These are phyloP conservation scores for Heterobasidion parviporum DNA, from an alignment of 1,284 basidiomycete species.

Conservation along the genomic window DNA sequence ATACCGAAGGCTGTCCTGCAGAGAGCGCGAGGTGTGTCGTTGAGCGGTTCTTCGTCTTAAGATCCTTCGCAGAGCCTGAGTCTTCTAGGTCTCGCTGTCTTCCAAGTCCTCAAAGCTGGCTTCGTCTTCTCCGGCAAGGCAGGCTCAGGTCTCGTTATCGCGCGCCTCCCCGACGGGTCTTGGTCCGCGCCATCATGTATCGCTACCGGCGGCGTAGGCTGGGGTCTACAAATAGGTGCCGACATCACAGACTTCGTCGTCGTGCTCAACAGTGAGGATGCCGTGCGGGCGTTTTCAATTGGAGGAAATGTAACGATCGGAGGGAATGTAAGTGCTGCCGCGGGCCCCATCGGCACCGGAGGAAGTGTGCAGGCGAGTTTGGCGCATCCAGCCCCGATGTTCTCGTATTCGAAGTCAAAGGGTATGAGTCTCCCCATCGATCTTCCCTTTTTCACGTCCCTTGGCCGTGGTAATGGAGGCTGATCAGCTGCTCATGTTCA, in stretches of 20 bases:
- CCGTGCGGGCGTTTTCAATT: slow-evolving; percentile 89
- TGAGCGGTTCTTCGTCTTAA: background rate
- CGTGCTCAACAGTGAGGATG: slow-evolving; percentile 95
- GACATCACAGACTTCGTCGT: slow-evolving; percentile 84
- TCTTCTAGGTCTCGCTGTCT: slow-evolving; percentile 78
- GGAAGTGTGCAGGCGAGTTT: slow-evolving; percentile 84
- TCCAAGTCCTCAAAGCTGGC: slow-evolving; percentile 91
- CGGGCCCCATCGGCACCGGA: slow-evolving; percentile 93
- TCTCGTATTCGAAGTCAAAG: slow-evolving; percentile 93
- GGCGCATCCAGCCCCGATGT: slow-evolving; percentile 93
- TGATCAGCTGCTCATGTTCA: background rate
- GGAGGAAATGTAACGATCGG: slow-evolving; percentile 97
- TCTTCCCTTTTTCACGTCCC: background rate
- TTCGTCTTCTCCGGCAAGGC: slow-evolving; percentile 97
- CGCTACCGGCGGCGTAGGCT: slow-evolving; percentile 93
- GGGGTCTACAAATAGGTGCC: slow-evolving; percentile 95
- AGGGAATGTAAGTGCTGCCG: slow-evolving; percentile 76
- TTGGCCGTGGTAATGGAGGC: background rate
- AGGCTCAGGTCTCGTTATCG: slow-evolving; percentile 91
- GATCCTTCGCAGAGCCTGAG: background rate
- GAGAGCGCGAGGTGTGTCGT: slow-evolving; percentile 68
- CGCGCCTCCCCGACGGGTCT: slow-evolving; percentile 90
- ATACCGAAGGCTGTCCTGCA: slow-evolving; percentile 93
- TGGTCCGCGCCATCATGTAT: slow-evolving; percentile 98
- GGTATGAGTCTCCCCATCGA: slow-evolving; percentile 37